A percentile compares a stretch with the other conserved stretches of the same genome.
Conservation (phyloP, 352 stramenopile species). For the Phytophthora sojae region DNA sequence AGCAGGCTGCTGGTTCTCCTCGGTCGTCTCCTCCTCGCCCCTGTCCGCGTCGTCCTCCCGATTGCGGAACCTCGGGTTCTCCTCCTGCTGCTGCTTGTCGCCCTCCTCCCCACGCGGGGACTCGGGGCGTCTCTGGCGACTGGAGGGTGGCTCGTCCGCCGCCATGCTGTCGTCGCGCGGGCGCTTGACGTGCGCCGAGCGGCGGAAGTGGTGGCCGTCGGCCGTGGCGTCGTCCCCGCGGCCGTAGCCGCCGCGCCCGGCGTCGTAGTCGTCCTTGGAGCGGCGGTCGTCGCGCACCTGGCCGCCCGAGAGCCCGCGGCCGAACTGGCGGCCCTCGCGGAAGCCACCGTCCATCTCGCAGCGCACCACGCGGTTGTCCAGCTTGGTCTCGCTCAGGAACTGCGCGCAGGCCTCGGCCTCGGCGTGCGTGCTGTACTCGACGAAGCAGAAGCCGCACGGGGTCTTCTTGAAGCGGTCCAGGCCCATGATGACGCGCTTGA, state of each 20-base stretch:
- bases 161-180: conserved; percentile 58
- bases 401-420: conserved; percentile 80
- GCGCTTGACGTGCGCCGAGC: conserved; percentile 62
- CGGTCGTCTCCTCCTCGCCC: conserved; percentile 23
- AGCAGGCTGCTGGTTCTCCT: not conserved
- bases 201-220: conserved; percentile 78
- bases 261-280: conserved; percentile 88
- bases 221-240: conserved; percentile 62
- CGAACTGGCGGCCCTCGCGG: conserved; percentile 87
- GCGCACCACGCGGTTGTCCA: conserved; percentile 89
- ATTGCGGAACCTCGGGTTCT: conserved; percentile 39
- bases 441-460: conserved; percentile 98
- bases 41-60: conserved; percentile 31
- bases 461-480: conserved; percentile 96
- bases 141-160: conserved; percentile 48
- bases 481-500: conserved; percentile 96
- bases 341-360: conserved; percentile 92
- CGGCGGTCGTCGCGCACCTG: conserved; percentile 88
- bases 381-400: conserved; percentile 88
- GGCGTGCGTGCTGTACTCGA: conserved; percentile 89
- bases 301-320: conserved; percentile 78
- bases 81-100: conserved; percentile 16
- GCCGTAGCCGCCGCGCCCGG: conserved; percentile 80
- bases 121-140: conserved; percentile 30
- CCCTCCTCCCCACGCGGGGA: conserved; percentile 20